phyloP scores from a whole-genome alignment of 1,284 basidiomycete genomes.

The Rhodotorula sp. region DNA sequence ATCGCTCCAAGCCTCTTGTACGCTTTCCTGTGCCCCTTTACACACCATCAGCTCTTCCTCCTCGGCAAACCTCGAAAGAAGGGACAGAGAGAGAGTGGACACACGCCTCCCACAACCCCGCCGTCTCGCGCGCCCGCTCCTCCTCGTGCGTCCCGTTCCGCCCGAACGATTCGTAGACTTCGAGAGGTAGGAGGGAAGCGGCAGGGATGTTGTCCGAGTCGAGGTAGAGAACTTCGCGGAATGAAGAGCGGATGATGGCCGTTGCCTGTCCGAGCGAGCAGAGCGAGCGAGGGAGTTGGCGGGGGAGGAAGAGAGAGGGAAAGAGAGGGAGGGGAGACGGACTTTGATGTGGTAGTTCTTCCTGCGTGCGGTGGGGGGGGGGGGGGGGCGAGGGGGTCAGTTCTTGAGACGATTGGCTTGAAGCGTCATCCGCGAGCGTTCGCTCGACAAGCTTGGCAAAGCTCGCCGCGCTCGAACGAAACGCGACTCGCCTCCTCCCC shows the following conservation, averaged over 20 bases:
- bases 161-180: slow-evolving; percentile 17
- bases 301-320: too few relatives aligned
- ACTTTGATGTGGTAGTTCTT: slow-evolving; percentile 49
- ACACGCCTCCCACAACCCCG: slow-evolving; percentile 41
- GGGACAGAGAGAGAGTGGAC: background rate
- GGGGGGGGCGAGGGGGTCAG: background rate
- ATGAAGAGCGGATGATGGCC: slow-evolving; percentile 52
- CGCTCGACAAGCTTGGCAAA: too few relatives aligned
- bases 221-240: slow-evolving; percentile 55
- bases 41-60: too few relatives aligned
- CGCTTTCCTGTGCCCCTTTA: slow-evolving; percentile 19
- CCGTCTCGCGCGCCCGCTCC: slow-evolving; percentile 51
- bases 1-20: slow-evolving; percentile 10
- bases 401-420: too few relatives aligned
- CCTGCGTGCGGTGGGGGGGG: background rate
- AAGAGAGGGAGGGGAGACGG: background rate
- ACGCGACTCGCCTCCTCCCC: slow-evolving; percentile 13
- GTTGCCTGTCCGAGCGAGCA: slow-evolving; percentile 26
- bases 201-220: slow-evolving; percentile 53
- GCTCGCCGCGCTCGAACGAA: background rate
- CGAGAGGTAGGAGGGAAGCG: slow-evolving; percentile 7
- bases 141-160: slow-evolving; percentile 42
- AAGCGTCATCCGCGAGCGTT: too few relatives aligned
- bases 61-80: background rate
- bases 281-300: background rate